Percentiles rank a stretch among this genome's conserved stretches.
Evolutionary conservation across 208 protist genomes (phyloP).

Genomic region (Trichomonas vaginalis): DNA sequence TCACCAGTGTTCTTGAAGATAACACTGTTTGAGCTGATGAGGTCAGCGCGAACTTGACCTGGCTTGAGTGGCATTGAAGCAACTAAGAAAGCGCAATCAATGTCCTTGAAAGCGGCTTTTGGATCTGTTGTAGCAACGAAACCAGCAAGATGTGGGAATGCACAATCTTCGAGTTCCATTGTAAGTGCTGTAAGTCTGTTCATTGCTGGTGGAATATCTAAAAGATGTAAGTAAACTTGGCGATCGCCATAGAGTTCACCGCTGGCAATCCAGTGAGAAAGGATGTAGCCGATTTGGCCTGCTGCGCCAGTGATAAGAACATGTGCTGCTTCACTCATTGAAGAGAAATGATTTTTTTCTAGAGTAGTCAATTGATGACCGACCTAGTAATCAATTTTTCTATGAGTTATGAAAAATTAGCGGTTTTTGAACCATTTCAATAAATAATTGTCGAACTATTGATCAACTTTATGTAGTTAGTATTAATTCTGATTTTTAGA

Average conservation of each 20-base stretch:
- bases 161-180: slow-evolving; percentile 74
- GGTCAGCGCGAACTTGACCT: background rate
- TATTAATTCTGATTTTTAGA: too few species aligned
- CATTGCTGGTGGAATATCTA: background rate
- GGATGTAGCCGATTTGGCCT: background rate
- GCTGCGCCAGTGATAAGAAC: background rate
- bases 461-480: too few species aligned
- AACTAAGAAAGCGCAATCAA: slow-evolving; percentile 33
- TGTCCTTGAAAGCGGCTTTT: slow-evolving; percentile 56
- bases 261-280: background rate
- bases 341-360: background rate
- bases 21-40: background rate
- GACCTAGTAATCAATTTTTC: background rate
- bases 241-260: background rate
- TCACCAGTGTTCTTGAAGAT: background rate
- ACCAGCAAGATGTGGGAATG: slow-evolving; percentile 60
- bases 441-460: too few species aligned
- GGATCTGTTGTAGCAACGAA: slow-evolving; percentile 53
- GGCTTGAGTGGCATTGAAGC: background rate
- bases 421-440: too few species aligned
- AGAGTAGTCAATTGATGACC: background rate
- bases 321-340: background rate
- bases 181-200: slow-evolving; percentile 53
- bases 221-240: background rate
- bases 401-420: too few species aligned